Conservation (phyloP, 1,284 basidiomycete genomes). For the Hymenochaete sp. region DNA sequence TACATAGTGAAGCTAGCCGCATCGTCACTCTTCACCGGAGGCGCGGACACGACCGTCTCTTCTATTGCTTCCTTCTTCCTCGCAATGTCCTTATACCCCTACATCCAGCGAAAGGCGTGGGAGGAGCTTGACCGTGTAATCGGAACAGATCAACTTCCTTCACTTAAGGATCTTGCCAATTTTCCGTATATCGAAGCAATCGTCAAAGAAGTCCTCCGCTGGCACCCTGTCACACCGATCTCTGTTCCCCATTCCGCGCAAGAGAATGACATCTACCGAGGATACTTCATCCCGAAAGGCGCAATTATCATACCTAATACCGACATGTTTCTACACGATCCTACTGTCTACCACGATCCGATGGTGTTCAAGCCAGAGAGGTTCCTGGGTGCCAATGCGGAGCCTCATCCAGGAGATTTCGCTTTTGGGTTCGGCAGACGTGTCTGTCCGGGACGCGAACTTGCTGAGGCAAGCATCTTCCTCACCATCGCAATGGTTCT, state of each 20-base stretch:
- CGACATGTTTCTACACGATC: not conserved
- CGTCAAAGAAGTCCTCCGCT: constrained; percentile 34
- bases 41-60: constrained; percentile 9
- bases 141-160: constrained; percentile 32
- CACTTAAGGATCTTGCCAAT: constrained; percentile 30
- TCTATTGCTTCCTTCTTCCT: constrained; percentile 27
- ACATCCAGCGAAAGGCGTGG: constrained; percentile 32
- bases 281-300: constrained; percentile 45
- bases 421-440: constrained; percentile 15
- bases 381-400: constrained; percentile 18
- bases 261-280: constrained; percentile 45
- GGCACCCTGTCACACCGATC: constrained; percentile 26
- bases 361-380: constrained; percentile 25
- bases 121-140: constrained; percentile 34
- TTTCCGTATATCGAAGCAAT: constrained; percentile 35
- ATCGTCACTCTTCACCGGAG: constrained; percentile 23
- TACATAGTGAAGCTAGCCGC: constrained; percentile 32
- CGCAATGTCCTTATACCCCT: constrained; percentile 32
- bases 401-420: constrained; percentile 10
- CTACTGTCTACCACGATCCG: not conserved
- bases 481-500: constrained; percentile 15
- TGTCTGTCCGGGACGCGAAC: constrained; percentile 17
- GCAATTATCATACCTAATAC: constrained; percentile 40
- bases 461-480: constrained; percentile 16
- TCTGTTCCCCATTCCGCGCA: constrained; percentile 26